Evolutionary conservation across 768 basidiomycete genomes (phyloP).

Genomic region (Amanita pallidorosea): DNA sequence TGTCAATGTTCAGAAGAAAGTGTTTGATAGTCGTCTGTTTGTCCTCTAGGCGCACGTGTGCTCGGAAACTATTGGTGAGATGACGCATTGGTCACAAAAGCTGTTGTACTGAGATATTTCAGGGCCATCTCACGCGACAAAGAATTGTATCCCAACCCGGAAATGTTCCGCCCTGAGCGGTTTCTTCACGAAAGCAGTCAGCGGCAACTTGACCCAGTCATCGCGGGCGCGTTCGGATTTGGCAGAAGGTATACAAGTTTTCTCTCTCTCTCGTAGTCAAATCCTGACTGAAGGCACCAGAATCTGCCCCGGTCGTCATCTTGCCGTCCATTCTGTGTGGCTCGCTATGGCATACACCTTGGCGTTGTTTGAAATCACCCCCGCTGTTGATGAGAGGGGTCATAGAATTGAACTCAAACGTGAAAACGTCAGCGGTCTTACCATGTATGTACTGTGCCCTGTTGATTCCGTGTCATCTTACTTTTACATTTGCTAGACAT

Average conservation of each 20-base stretch:
- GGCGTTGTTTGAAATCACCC: constrained; percentile 12
- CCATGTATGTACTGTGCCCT: not conserved
- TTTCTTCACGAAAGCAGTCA: constrained; percentile 28
- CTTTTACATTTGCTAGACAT: not conserved
- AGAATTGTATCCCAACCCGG: constrained; percentile 36
- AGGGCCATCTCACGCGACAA: constrained; percentile 43
- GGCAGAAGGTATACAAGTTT: constrained; percentile 17
- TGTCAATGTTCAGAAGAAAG: too few relatives aligned
- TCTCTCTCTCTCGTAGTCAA: not conserved
- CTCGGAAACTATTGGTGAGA: constrained; percentile 18
- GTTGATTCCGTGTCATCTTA: not conserved
- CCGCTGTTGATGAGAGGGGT: constrained; percentile 12
- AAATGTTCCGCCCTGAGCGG: constrained; percentile 10
- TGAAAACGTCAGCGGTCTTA: constrained; percentile 4
- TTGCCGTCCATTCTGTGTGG: constrained; percentile 15
- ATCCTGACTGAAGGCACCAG: not conserved
- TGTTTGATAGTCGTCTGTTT: too few relatives aligned
- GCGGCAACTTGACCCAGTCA: constrained; percentile 12
- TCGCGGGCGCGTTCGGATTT: constrained; percentile 20
- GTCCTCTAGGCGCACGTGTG: constrained; percentile 14
- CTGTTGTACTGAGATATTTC: not conserved
- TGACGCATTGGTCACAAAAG: not conserved
- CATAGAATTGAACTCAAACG: constrained; percentile 13
- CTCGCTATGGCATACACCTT: constrained; percentile 14
- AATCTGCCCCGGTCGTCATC: constrained; percentile 15